Conservation (phyloP, 2,329 filamentous ascomycete species). For the Neurospora sp. region DNA sequence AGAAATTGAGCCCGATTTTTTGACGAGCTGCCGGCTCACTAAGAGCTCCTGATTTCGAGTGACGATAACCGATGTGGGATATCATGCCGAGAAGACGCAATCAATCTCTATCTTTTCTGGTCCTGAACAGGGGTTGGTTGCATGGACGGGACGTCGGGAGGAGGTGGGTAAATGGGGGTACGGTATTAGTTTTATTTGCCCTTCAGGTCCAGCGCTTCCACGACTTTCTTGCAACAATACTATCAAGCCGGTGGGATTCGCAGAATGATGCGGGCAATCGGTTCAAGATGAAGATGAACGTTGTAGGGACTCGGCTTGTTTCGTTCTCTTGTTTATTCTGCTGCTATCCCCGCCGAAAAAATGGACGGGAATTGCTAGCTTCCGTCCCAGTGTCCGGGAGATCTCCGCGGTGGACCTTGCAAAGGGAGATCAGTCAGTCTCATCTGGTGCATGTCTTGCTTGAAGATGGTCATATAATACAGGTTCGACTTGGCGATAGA, state of each 20-base stretch:
- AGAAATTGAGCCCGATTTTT: neutral
- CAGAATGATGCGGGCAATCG: neutral
- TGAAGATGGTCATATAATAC: neutral
- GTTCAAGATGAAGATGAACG: neutral
- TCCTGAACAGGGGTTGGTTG: neutral
- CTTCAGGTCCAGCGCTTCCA: neutral
- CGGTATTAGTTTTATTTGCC: neutral
- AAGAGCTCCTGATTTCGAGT: neutral
- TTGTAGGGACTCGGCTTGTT: neutral
- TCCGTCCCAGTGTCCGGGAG: neutral
- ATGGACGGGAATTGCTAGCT: neutral
- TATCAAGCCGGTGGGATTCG: neutral
- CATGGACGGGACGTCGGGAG: neutral
- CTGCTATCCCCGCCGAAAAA: neutral
- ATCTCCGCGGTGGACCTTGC: neutral
- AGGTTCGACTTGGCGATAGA: neutral
- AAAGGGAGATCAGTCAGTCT: neutral
- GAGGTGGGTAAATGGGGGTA: neutral
- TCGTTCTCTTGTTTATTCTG: neutral
- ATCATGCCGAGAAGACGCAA: neutral
- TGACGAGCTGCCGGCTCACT: neutral
- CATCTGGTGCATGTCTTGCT: neutral
- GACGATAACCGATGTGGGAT: neutral
- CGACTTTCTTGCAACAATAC: neutral
- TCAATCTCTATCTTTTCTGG: neutral